Base-by-base conservation (phyloP, 176 grass and related monocot species). In the Phragmites australis region DNA sequence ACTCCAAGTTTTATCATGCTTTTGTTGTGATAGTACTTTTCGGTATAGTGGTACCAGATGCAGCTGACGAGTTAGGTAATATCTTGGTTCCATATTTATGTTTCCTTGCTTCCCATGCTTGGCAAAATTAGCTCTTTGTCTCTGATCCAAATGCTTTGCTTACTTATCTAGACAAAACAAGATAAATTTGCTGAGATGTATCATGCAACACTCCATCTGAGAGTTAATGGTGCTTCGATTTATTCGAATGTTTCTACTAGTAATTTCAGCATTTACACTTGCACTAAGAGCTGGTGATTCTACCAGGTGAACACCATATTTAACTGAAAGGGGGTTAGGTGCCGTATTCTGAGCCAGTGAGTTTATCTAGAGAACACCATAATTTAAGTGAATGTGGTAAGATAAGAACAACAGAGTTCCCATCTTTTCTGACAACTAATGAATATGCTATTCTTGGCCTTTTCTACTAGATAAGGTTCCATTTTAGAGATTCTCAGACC, bases 401-500 rank as follows among this genome's bases (percentile, higher is more conserved):
- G 29, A 81, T 70, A 41, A 65, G 70, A 76, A 65, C 76, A 81
- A 67, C 17, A 32, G 72, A 64, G 55, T 46, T 70, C 62, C 63
- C 77, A 65, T 81, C 82, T 85, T 85, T 71, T 72, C 56, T 71
- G 82, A 85, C 55, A 76, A 70, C 48, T 81, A 81, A 63, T 71
- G 82, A 81, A 85, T 85, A 78, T 85, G 82, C 65, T 89, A 85
- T 81, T 81, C 82, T 65, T 85, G 87, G 55, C 8, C 70, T 85
- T 81, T 85, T 65, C 82, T 65, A 71, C 75, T 53, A 84, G 87
- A 85, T 85, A 89, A 89, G 82, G 77, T 81, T 85, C 71, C 48
- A n/a, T 76, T 81, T 85, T 76, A 64, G 56, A 89, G 64, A 85
- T 89, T 81, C 87, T 70, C 47, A 14, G 65, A 48, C 46, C 65